Base-by-base conservation (phyloP, 164 flowering plant genomes). In the Taxillus chinensis region DNA sequence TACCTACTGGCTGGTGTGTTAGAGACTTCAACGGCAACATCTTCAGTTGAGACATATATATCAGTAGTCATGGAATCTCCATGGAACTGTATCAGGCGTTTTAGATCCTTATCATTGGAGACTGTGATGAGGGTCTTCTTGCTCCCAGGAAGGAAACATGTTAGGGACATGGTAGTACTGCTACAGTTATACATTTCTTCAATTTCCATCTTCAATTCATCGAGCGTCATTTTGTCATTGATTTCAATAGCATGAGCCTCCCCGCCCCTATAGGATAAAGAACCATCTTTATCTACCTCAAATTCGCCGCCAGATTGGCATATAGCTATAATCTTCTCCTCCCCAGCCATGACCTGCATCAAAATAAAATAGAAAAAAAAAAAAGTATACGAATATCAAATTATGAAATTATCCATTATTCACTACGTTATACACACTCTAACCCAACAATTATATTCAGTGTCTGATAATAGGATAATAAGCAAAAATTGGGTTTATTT, bases 271-370 rank as follows among this genome's bases (percentile, higher is more conserved):
- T 86, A 86, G 2, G 72, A 62, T 55, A 86, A 62, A 3, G 68
- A 39, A 15, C 88, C 91, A 62, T 83, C 83, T 13, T 58, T 63
- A 8, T 66, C 71, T 1, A 71, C 65, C 61, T 61, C 65, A 70
- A 86, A 86, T 40, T 76, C 77, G 13, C 88, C 91, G 3, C 91
- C 91, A 0, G 77, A 76, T 64, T 80, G 86, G 63, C 96, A 89
- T 55, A 89, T 80, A 12, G 82, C 84, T 41, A 84, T 84, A 15
- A 86, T 60, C 60, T 63, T 83, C 69, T 66, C 73, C 62, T 65
- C 77, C 15, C 64, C 76, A 27, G 27, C 27, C 89, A 83, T 81
- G 59, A 56, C 59, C 74, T 67, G 53, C 38, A 10, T 39, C 54
- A 55, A 1, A 39, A 37, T 0, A 27, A 27, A 27, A 27, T 27